Evolutionary conservation across 768 basidiomycete genomes (phyloP), one percentile per base, ranked within the genome.

Genomic region (Suillus subalutaceus): DNA sequence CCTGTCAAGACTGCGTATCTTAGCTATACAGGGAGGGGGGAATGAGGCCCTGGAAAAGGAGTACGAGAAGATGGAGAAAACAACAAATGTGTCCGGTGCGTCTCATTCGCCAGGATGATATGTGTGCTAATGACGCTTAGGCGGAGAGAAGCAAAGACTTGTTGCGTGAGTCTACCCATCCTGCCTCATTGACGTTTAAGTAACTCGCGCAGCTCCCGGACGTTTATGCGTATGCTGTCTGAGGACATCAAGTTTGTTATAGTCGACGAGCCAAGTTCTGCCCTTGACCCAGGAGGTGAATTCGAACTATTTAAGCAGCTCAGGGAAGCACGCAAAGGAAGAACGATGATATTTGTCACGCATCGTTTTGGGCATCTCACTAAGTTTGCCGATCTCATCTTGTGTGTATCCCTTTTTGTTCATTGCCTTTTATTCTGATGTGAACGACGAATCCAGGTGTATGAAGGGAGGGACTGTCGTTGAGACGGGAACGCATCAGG

Each of bases 271-370:
- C 81, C 80, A 1, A 80, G 72, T 52, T 79, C 80, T 1, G 78
- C 79, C 3, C 72, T 81, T 38, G 81, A 81, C 63, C 78, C 80
- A 0, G 70, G 74, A 52, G 76, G 73, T 0, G 80, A 81, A 66
- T 76, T 69, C 57, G 72, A 70, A 52, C 68, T 80, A 0, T 80
- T 79, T 55, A 59, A 72, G 5, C 70, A 70, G n/a, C 70, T 80
- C 1, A 70, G 72, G 8, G 63, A 63, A 23, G 64, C 71, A 37
- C 71, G 78, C 50, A 67, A 74, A 16, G 79, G 76, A 0, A 74
- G 77, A 52, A 82, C 80, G 4, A 77, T 80, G 77, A 71, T 82
- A 32, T 80, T 82, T 41, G 78, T 81, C 7, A 81, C 80, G 0
- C 81, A 82, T 66, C 75, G 81, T 6, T 80, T 79, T 46, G 80